phyloP scores from a whole-genome alignment of 352 stramenopile genomes.

The Pythium brachiatum region DNA sequence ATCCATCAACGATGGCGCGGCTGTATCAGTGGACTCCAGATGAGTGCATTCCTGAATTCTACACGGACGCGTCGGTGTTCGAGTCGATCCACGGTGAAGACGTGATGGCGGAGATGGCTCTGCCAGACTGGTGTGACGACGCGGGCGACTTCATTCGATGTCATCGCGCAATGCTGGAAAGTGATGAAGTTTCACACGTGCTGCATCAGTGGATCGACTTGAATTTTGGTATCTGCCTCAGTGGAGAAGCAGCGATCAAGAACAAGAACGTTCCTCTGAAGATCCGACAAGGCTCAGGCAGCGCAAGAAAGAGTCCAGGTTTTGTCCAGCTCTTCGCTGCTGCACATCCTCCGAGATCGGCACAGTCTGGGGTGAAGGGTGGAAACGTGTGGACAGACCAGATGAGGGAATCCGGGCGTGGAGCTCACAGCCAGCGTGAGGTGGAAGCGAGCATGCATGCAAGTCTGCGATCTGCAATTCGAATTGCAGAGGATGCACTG shows the following conservation, averaged over 20 bases:
- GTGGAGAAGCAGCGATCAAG: conserved; percentile 68
- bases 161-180: conserved; percentile 93
- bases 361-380: too few relatives aligned
- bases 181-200: conserved; percentile 72
- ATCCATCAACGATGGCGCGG: conserved; percentile 85
- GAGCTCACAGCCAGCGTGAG: background rate
- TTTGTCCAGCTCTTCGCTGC: conserved; percentile 71
- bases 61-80: conserved; percentile 85
- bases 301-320: conserved; percentile 53
- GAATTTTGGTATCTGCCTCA: conserved; percentile 91
- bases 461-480: conserved; percentile 12
- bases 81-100: conserved; percentile 64
- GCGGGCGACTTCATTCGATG: conserved; percentile 77
- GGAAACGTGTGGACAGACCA: background rate
- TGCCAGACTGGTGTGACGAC: conserved; percentile 76
- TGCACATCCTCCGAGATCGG: conserved; percentile 5
- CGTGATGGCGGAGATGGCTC: conserved; percentile 62
- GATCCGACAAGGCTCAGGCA: conserved; percentile 20
- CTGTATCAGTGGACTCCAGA: conserved; percentile 96
- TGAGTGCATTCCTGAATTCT: conserved; percentile 96
- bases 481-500: conserved; percentile 21
- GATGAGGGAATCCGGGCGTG: background rate
- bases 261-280: conserved; percentile 91
- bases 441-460: background rate
- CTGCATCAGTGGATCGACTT: conserved; percentile 96